Percentiles rank a stretch among this genome's conserved stretches.
phyloP scores from a whole-genome alignment of 805 yeast species.

The Yarrowia sp. region DNA sequence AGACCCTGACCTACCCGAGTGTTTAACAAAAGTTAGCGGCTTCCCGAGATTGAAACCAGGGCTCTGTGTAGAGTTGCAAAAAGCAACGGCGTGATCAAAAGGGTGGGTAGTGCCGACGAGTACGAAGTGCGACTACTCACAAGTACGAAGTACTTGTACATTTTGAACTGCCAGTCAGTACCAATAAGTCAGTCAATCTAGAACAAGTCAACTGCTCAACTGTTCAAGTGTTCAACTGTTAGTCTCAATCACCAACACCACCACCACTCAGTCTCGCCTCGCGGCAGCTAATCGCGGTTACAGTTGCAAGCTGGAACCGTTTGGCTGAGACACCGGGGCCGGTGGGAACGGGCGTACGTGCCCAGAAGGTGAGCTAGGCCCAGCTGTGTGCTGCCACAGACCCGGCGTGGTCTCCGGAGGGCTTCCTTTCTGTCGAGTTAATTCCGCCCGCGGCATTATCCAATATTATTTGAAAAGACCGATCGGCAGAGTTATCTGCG shows the following conservation, averaged over 20 bases:
- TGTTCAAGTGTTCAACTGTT: too few species aligned
- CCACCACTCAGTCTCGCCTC: too few species aligned
- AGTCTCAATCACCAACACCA: too few species aligned
- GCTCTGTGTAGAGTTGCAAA: not conserved
- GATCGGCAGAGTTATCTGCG: not conserved
- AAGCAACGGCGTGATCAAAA: slow-evolving; percentile 10
- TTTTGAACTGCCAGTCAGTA: too few species aligned
- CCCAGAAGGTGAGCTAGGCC: not conserved
- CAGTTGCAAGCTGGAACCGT: not conserved
- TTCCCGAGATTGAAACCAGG: slow-evolving; percentile 14
- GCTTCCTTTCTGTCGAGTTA: too few species aligned
- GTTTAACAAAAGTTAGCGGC: slow-evolving; percentile 7
- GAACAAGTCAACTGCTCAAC: too few species aligned
- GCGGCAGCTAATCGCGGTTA: slow-evolving; percentile 17
- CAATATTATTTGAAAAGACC: slow-evolving; percentile 8
- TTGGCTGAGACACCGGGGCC: not conserved
- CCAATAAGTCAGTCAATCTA: too few species aligned
- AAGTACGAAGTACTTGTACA: too few species aligned
- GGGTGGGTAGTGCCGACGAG: slow-evolving; percentile 11
- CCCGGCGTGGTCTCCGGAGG: too few species aligned
- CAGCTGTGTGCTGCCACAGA: not conserved
- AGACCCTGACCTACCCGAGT: slow-evolving; percentile 29
- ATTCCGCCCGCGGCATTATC: slow-evolving; percentile 14
- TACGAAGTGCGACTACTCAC: too few species aligned
- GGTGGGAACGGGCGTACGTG: too few species aligned